Evolutionary conservation across 1,284 basidiomycete species (phyloP).

Genomic region (Ceratobasidium sp.): DNA sequence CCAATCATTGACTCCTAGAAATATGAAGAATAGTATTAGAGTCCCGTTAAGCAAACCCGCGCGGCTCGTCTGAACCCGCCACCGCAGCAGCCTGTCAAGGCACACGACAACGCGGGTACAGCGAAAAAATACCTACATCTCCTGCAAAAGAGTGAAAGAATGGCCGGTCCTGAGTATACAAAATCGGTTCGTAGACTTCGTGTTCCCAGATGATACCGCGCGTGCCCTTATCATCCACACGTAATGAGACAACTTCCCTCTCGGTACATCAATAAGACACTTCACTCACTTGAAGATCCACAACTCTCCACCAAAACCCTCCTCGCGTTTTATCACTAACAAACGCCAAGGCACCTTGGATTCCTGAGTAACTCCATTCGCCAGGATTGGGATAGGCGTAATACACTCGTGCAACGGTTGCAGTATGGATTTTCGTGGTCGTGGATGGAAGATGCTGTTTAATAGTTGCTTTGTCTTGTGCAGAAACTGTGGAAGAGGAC

Average conservation of each 20-base stretch:
- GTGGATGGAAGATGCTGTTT: constrained; percentile 72
- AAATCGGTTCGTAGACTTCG: constrained; percentile 88
- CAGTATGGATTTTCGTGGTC: constrained; percentile 78
- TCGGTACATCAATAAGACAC: background rate
- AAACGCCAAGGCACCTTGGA: constrained; percentile 86
- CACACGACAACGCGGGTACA: background rate
- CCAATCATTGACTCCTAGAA: constrained; percentile 87
- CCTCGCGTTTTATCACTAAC: constrained; percentile 72
- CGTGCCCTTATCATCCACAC: constrained; percentile 65
- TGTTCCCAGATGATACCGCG: constrained; percentile 95
- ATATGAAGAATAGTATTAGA: background rate
- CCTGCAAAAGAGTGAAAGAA: constrained; percentile 96
- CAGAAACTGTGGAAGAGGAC: constrained; percentile 72
- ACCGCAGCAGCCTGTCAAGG: constrained; percentile 18
- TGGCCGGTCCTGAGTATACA: constrained; percentile 87
- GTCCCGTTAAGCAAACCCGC: background rate
- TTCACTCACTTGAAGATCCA: constrained; percentile 73
- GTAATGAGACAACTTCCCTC: background rate
- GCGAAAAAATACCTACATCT: constrained; percentile 74
- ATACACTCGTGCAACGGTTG: constrained; percentile 87
- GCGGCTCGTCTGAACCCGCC: background rate
- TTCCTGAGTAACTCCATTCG: constrained; percentile 86
- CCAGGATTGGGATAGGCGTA: constrained; percentile 81
- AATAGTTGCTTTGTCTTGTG: constrained; percentile 82
- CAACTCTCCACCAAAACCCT: constrained; percentile 77